Conservation (phyloP, 2,329 filamentous ascomycete genomes). For the Talaromyces islandicus region DNA sequence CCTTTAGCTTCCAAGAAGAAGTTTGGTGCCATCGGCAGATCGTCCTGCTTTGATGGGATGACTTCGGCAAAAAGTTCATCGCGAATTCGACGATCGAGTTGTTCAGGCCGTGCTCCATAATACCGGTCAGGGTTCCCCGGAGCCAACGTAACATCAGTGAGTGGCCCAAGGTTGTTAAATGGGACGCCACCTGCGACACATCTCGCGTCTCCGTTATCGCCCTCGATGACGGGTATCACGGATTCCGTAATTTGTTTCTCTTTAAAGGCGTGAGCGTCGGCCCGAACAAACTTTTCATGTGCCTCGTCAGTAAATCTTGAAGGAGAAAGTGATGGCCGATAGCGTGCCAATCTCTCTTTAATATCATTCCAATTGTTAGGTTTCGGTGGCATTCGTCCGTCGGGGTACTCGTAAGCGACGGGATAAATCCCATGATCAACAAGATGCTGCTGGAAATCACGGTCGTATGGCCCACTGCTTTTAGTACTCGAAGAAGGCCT, state of each 20-base stretch:
- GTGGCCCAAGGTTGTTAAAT: not conserved
- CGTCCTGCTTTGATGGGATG: not conserved
- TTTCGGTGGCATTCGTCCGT: conserved; percentile 16
- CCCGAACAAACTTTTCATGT: not conserved
- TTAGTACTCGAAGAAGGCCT: conserved; percentile 15
- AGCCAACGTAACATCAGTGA: not conserved
- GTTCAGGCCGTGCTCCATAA: not conserved
- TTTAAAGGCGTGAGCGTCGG: not conserved
- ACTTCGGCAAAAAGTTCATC: not conserved
- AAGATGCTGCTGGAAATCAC: conserved; percentile 32
- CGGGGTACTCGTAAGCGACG: conserved; percentile 16
- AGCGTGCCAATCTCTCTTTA: not conserved
- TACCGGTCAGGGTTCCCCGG: not conserved
- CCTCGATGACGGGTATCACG: no score
- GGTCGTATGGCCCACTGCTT: conserved; percentile 22
- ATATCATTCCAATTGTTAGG: conserved; percentile 14
- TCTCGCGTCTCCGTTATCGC: no score
- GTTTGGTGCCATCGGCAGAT: not conserved
- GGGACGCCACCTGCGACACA: not conserved
- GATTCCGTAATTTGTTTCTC: no score
- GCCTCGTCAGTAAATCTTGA: not conserved
- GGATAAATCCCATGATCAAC: conserved; percentile 30
- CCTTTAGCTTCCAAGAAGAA: no score
- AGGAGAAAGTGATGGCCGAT: not conserved
- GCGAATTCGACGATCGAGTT: not conserved